phyloP scores from a whole-genome alignment of 1,284 basidiomycete species.

The Chondrostereum purpureum region DNA sequence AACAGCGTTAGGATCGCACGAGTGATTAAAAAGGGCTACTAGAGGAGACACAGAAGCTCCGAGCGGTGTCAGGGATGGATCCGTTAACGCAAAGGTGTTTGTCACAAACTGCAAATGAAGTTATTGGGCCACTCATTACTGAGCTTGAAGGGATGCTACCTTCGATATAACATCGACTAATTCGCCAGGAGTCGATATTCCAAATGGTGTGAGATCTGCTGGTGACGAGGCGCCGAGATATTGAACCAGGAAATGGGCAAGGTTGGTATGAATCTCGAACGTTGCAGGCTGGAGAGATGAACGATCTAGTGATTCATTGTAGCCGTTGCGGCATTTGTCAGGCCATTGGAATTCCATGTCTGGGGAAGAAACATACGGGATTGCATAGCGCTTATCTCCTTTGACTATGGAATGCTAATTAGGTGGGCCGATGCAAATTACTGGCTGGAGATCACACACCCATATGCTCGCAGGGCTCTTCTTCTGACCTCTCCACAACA shows the following conservation, averaged over 20 bases:
- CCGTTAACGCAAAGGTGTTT: slow-evolving; percentile 84
- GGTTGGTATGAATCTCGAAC: slow-evolving; percentile 53
- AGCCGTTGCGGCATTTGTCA: too few species aligned
- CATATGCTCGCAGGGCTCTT: slow-evolving; percentile 48
- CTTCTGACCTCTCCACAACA: slow-evolving; percentile 62
- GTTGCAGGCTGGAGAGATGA: slow-evolving; percentile 38
- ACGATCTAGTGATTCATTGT: slow-evolving; percentile 47
- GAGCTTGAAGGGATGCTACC: slow-evolving; percentile 29
- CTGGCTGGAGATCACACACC: slow-evolving; percentile 37
- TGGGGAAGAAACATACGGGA: slow-evolving; percentile 53
- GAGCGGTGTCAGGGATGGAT: slow-evolving; percentile 68
- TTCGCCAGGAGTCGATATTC: slow-evolving; percentile 49
- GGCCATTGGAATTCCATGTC: too few species aligned
- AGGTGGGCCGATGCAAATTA: neutral
- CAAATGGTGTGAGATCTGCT: slow-evolving; percentile 49
- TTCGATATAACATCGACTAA: slow-evolving; percentile 69
- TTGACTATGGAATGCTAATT: slow-evolving; percentile 38
- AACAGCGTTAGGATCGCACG: slow-evolving; percentile 85
- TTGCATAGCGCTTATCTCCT: slow-evolving; percentile 64
- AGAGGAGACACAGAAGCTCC: slow-evolving; percentile 77
- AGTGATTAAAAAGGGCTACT: slow-evolving; percentile 84
- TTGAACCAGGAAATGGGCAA: slow-evolving; percentile 65
- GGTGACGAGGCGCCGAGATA: slow-evolving; percentile 57
- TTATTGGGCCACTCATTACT: slow-evolving; percentile 4
- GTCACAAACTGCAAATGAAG: slow-evolving; percentile 60